A percentile compares a stretch with the other conserved stretches of the same genome.
Evolutionary conservation across 2,329 filamentous ascomycete genomes (phyloP).

Genomic region (Fusarium musae): DNA sequence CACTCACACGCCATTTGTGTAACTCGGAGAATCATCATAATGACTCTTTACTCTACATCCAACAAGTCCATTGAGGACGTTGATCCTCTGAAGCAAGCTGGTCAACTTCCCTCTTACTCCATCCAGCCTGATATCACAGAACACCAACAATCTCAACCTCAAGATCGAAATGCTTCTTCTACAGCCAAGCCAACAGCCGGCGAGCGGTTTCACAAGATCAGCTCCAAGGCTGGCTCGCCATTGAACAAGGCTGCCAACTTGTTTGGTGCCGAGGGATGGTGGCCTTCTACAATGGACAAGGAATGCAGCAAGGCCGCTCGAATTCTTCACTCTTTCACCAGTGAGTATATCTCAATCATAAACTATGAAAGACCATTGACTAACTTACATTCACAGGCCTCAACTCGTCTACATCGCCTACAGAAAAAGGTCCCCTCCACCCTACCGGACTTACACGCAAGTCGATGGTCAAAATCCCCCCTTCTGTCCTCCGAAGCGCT

Average conservation of each 20-base stretch:
- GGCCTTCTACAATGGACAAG: slow-evolving; percentile 78
- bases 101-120: slow-evolving; percentile 39
- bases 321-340: slow-evolving; percentile 79
- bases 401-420: slow-evolving; percentile 29
- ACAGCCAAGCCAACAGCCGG: slow-evolving; percentile 54
- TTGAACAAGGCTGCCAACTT: slow-evolving; percentile 76
- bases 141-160: neutral
- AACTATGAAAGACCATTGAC: no score
- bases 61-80: slow-evolving; percentile 29
- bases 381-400: slow-evolving; percentile 29
- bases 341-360: slow-evolving; percentile 29
- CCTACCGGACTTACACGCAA: slow-evolving; percentile 48
- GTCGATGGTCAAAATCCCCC: slow-evolving; percentile 52
- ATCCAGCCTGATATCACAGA: slow-evolving; percentile 17
- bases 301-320: slow-evolving; percentile 81
- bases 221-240: slow-evolving; percentile 73
- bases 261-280: slow-evolving; percentile 78
- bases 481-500: slow-evolving; percentile 62
- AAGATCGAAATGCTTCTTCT: neutral
- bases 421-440: slow-evolving; percentile 44
- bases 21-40: neutral
- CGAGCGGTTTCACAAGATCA: slow-evolving; percentile 71
- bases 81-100: slow-evolving; percentile 38
- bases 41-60: slow-evolving; percentile 34
- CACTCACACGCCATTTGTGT: accelerated